Conservation (phyloP, 352 stramenopile genomes). For the Phytophthora macrochlamydospora region DNA sequence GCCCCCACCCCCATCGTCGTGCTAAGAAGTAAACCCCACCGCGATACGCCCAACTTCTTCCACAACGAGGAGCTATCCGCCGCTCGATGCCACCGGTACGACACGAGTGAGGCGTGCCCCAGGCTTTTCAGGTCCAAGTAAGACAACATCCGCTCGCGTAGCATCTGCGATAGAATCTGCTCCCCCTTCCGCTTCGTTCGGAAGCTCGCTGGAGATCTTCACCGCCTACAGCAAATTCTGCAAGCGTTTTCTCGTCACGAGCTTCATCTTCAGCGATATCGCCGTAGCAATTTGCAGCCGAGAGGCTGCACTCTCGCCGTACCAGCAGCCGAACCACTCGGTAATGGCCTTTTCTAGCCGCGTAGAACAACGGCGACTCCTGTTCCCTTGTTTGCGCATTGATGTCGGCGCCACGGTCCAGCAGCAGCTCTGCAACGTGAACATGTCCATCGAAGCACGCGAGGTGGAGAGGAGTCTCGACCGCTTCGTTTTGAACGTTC, state of each 20-base stretch:
- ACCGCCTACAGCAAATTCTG: conserved; percentile 58
- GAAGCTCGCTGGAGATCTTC: conserved; percentile 46
- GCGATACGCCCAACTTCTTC: conserved; percentile 67
- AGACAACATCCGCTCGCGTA: conserved; percentile 63
- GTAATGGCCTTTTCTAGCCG: conserved; percentile 67
- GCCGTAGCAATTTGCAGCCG: conserved; percentile 59
- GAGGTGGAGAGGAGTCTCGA: conserved; percentile 76
- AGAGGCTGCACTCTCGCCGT: conserved; percentile 63
- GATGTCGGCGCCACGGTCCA: conserved; percentile 63
- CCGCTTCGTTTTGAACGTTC: conserved; percentile 46
- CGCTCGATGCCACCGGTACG: conserved; percentile 78
- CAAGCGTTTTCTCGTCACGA: conserved; percentile 48
- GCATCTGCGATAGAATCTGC: conserved; percentile 41
- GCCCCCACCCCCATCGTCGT: conserved; percentile 59
- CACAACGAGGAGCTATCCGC: conserved; percentile 67
- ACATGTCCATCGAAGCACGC: conserved; percentile 66
- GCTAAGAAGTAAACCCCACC: conserved; percentile 67
- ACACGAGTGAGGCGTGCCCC: conserved; percentile 57
- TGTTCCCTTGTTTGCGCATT: conserved; percentile 54
- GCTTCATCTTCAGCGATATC: conserved; percentile 76
- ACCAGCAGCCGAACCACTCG: conserved; percentile 67
- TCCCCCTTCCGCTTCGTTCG: conserved; percentile 23
- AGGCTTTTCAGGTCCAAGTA: conserved; percentile 75
- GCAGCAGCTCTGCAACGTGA: conserved; percentile 57
- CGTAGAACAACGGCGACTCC: conserved; percentile 81